Evolutionary conservation across 495 filamentous ascomycete genomes (phyloP).

Genomic region (Pseudomonodictys pantanalensis): DNA sequence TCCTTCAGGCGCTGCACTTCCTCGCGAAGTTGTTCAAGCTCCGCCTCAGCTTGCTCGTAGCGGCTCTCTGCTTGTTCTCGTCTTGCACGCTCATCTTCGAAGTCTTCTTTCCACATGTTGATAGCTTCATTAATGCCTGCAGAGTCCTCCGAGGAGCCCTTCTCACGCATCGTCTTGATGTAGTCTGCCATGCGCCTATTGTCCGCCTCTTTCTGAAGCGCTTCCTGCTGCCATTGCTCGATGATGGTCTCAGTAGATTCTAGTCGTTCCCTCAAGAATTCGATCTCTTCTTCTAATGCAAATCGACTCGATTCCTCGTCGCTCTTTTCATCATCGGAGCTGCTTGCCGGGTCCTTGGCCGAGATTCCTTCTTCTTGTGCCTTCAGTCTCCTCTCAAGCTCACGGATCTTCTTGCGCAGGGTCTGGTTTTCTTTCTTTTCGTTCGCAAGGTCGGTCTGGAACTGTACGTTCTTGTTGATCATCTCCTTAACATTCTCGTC

Average conservation of each 20-base stretch:
- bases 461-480: constrained; percentile 93
- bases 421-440: constrained; percentile 84
- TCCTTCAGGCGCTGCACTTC: constrained; percentile 74
- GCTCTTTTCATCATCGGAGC: constrained; percentile 50
- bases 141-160: constrained; percentile 59
- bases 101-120: constrained; percentile 90
- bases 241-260: constrained; percentile 80
- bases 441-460: constrained; percentile 83
- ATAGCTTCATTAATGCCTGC: constrained; percentile 80
- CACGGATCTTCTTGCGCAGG: constrained; percentile 71
- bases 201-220: constrained; percentile 70
- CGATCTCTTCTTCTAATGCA: constrained; percentile 78
- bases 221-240: constrained; percentile 74
- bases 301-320: constrained; percentile 63
- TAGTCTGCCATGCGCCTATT: constrained; percentile 79
- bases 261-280: constrained; percentile 76
- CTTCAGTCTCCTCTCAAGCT: constrained; percentile 80
- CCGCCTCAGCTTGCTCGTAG: constrained; percentile 83
- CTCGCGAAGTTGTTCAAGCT: constrained; percentile 79
- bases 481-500: constrained; percentile 97
- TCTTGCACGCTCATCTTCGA: constrained; percentile 87
- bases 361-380: constrained; percentile 64
- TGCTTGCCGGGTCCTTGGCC: constrained; percentile 46
- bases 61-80: constrained; percentile 81
- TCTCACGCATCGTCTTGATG: constrained; percentile 67